Base-by-base conservation (phyloP, 2,329 filamentous ascomycete species). In the Diaporthe amygdali region DNA sequence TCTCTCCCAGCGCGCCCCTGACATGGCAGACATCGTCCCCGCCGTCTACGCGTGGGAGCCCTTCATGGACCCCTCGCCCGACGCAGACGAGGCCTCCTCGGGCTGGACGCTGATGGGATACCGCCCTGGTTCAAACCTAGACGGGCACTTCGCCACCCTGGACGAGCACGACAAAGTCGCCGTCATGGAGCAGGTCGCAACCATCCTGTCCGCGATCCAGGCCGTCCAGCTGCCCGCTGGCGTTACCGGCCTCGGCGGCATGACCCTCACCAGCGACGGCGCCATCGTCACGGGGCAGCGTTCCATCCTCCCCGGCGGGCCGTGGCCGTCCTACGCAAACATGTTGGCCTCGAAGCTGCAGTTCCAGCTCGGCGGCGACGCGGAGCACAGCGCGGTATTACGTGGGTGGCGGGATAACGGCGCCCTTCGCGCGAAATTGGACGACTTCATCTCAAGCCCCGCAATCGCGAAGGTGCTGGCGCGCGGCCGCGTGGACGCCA, bases 101-200 rank as follows among this genome's bases (percentile, higher is more conserved):
- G 76, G 76, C 7, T 79, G 78, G 77, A 75, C 69, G 0, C 32
- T 79, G 34, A 68, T 61, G 27, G 77, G 79, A 41, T 74, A 75
- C 49, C 78, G 73, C 71, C 8, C 46, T 0, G 77, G 78, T 17
- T 69, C 71, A 2, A 73, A 75, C 17, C 69, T 79, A 3, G 75
- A 78, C 61, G 68, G 14, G 1, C 56, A 72, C 6, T 78, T 78
- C 32, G n/a, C 66, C 1, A 27, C n/a, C 0, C 54, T 79, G 20
- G 2, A 32, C 2, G 3, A 47, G 1, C 51, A 71, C 0, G 73
- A 76, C 1, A 74, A 67, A 41, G 30, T 47, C 1, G 52, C 32
- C 5, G 71, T 78, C 4, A 25, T 78, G 3, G 71, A 72, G 1
- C 75, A 79, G 61, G 63, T 79, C 32, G 77, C 77, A 0, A 72